Conservation (phyloP, 2,329 filamentous ascomycete genomes). For the Claviceps monticola region DNA sequence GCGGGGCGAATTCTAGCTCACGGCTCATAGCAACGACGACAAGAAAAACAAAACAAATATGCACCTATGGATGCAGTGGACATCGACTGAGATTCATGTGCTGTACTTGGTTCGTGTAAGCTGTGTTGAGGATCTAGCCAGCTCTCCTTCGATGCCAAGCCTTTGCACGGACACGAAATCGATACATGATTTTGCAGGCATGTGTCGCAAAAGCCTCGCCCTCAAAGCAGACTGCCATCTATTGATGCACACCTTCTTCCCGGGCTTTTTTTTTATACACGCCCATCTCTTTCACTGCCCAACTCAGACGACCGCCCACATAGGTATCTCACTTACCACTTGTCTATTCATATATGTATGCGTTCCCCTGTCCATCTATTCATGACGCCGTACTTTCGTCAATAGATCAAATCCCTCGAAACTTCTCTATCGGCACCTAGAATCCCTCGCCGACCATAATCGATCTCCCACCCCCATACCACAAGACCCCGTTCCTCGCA, state of each 20-base stretch:
- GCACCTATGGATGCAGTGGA: background rate
- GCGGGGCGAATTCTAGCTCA: background rate
- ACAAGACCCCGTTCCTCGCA: constrained; percentile 59
- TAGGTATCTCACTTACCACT: too few species aligned
- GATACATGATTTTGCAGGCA: too few species aligned
- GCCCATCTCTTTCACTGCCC: too few species aligned
- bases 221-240: too few species aligned
- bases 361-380: too few species aligned
- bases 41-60: background rate
- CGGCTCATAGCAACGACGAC: background rate
- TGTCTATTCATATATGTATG: too few species aligned
- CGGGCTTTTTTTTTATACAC: too few species aligned
- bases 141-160: background rate
- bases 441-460: constrained; percentile 50
- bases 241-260: too few species aligned
- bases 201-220: too few species aligned
- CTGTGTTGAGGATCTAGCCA: background rate
- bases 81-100: background rate
- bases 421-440: constrained; percentile 14
- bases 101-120: too few species aligned
- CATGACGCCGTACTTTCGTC: too few species aligned
- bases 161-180: background rate
- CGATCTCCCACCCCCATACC: constrained; percentile 75
- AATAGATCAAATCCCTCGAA: background rate
- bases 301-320: too few species aligned